phyloP scores from a whole-genome alignment of 768 basidiomycete genomes.

The Lentinus tigrinus region DNA sequence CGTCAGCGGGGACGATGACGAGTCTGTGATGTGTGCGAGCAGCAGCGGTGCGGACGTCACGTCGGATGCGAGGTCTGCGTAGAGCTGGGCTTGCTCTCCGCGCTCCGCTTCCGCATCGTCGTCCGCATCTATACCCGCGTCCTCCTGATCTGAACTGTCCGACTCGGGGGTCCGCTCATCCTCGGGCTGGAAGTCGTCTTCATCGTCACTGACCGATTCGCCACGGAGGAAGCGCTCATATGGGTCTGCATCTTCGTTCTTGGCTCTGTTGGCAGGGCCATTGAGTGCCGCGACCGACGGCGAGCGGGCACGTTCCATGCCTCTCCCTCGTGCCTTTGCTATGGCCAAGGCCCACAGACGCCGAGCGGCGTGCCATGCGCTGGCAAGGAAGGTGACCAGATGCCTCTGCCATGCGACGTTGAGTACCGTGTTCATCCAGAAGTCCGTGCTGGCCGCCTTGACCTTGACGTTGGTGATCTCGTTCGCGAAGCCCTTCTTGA shows the following conservation, averaged over 20 bases:
- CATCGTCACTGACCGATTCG: slow-evolving; percentile 51
- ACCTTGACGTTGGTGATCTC: slow-evolving; percentile 48
- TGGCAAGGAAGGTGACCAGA: slow-evolving; percentile 31
- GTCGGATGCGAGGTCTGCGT: slow-evolving; percentile 49
- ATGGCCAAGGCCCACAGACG: slow-evolving; percentile 7
- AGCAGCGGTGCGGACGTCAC: slow-evolving; percentile 43
- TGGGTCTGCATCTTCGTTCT: slow-evolving; percentile 33
- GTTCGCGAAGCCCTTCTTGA: slow-evolving; percentile 44
- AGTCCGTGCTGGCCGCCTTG: slow-evolving; percentile 35
- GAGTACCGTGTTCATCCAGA: slow-evolving; percentile 28
- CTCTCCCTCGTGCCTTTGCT: neutral
- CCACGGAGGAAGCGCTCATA: slow-evolving; percentile 63
- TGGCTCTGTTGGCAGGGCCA: neutral
- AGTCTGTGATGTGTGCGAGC: slow-evolving; percentile 52
- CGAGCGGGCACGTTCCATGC: neutral
- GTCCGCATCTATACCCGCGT: neutral
- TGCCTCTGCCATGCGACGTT: slow-evolving; percentile 42
- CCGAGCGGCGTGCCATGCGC: slow-evolving; percentile 15
- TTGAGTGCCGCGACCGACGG: neutral
- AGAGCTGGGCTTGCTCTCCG: slow-evolving; percentile 48
- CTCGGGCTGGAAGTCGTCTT: slow-evolving; percentile 37
- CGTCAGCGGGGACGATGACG: slow-evolving; percentile 46
- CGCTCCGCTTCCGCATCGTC: slow-evolving; percentile 26
- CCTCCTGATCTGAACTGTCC: slow-evolving; percentile 5
- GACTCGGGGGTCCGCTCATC: neutral